Evolutionary conservation across 2,329 filamentous ascomycete species (phyloP).

Genomic region (Bertia moriformis): DNA sequence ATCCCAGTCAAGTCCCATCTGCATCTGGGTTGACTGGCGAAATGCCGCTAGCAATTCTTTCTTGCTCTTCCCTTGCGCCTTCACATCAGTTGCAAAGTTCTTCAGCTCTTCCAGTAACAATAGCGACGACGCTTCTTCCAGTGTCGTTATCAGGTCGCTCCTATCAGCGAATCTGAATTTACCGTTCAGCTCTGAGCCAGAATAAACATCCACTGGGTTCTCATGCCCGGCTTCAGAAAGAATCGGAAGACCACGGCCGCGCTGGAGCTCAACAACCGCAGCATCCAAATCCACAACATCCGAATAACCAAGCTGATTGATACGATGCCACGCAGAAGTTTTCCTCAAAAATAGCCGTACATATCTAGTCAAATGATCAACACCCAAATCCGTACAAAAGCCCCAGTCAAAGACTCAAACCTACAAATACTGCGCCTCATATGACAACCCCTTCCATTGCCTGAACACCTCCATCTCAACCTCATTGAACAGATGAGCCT

Average conservation of each 20-base stretch:
- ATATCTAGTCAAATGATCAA: conserved; percentile 47
- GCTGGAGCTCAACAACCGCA: conserved; percentile 53
- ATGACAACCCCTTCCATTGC: conserved; percentile 58
- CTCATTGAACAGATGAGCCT: conserved; percentile 72
- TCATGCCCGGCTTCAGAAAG: background rate
- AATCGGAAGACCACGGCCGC: background rate
- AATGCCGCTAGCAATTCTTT: conserved; percentile 63
- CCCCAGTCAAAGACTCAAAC: conserved; percentile 12
- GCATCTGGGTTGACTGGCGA: conserved; percentile 57
- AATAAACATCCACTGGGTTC: conserved; percentile 18
- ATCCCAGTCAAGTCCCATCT: conserved; percentile 60
- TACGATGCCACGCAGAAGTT: conserved; percentile 78
- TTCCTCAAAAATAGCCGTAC: conserved; percentile 88
- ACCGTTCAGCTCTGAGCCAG: conserved; percentile 28
- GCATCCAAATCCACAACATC: conserved; percentile 63
- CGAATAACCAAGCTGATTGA: conserved; percentile 61
- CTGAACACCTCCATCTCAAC: conserved; percentile 65
- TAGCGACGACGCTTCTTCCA: conserved; percentile 73
- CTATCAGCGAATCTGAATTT: conserved; percentile 76
- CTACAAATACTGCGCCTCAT: conserved; percentile 83
- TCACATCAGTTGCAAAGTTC: conserved; percentile 67
- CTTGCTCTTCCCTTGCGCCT: conserved; percentile 79
- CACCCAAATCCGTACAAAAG: background rate
- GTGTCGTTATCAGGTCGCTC: conserved; percentile 54
- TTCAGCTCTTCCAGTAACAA: conserved; percentile 83